Evolutionary conservation across 441 rosid genomes (phyloP).

Genomic region (Capsella rubella): DNA sequence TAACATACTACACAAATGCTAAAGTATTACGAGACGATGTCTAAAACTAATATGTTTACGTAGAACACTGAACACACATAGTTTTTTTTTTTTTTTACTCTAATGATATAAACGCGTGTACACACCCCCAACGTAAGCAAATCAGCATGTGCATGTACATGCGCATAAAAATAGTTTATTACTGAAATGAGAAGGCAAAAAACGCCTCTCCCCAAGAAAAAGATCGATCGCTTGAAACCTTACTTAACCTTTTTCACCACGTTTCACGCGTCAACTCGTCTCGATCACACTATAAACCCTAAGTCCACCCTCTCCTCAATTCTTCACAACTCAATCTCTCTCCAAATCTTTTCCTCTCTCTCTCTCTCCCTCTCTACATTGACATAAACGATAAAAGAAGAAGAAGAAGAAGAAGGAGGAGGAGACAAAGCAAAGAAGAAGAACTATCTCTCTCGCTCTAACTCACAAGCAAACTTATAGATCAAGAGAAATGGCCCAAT

Average conservation of each 20-base stretch:
- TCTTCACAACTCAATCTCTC: conserved; percentile 41
- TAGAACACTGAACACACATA: not conserved
- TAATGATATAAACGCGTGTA: conserved; percentile 16
- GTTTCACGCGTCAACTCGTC: conserved; percentile 68
- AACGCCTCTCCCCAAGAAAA: conserved; percentile 32
- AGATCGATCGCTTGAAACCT: conserved; percentile 42
- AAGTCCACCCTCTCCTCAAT: conserved; percentile 38
- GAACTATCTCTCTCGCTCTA: conserved; percentile 14
- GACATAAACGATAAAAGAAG: conserved; percentile 7
- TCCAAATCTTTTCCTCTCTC: conserved; percentile 24
- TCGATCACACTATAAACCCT: conserved; percentile 52
- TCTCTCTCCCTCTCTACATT: not conserved
- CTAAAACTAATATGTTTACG: not conserved
- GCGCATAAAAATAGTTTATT: not conserved
- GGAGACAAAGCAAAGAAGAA: conserved; percentile 14
- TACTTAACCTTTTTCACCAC: conserved; percentile 46
- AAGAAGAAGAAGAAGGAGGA: not conserved
- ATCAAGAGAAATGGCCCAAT: conserved; percentile 46
- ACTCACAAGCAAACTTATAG: not conserved
- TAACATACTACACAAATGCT: not conserved
- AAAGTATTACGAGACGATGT: not conserved
- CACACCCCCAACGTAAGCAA: conserved; percentile 38
- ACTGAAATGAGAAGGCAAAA: conserved; percentile 11
- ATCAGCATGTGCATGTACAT: conserved; percentile 43
- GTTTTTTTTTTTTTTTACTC: not conserved